Conservation (phyloP, 768 basidiomycete genomes). For the Chalciporus pseudorubinellus region DNA sequence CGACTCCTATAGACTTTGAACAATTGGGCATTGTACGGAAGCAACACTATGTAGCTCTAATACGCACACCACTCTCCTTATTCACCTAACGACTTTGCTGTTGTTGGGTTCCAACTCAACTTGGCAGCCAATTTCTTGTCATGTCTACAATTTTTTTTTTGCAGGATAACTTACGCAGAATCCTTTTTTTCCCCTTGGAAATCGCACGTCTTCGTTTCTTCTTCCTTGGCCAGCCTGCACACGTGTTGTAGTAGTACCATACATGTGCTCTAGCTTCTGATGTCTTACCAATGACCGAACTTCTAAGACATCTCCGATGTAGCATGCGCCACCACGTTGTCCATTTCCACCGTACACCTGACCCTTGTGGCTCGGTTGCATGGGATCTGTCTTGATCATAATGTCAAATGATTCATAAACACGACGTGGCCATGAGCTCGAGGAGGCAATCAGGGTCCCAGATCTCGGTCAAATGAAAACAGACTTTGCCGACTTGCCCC, state of each 20-base stretch:
- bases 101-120: background rate
- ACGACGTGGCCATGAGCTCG: slow-evolving; percentile 3
- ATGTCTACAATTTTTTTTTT: background rate
- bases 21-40: slow-evolving; percentile 18
- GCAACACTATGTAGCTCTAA: slow-evolving; percentile 29
- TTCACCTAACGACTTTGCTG: background rate
- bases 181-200: slow-evolving; percentile 4
- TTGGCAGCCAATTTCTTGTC: slow-evolving; percentile 8
- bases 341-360: background rate
- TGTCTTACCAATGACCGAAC: slow-evolving; percentile 2
- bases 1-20: slow-evolving; percentile 23
- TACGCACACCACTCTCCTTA: slow-evolving; percentile 22
- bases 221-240: slow-evolving; percentile 11
- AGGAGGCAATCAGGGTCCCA: slow-evolving; percentile 7
- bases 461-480: slow-evolving; percentile 4
- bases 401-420: too few species aligned
- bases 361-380: background rate
- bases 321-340: slow-evolving; percentile 1
- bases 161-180: slow-evolving; percentile 25
- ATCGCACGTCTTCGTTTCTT: slow-evolving; percentile 1
- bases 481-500: background rate
- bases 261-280: slow-evolving; percentile 9
- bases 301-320: slow-evolving; percentile 8
- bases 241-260: slow-evolving; percentile 30
- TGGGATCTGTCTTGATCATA: too few species aligned